Evolutionary conservation across 192 early-diverging fungal species (phyloP), one percentile per base, ranked within the genome.

Genomic region (Coemansia sp.): DNA sequence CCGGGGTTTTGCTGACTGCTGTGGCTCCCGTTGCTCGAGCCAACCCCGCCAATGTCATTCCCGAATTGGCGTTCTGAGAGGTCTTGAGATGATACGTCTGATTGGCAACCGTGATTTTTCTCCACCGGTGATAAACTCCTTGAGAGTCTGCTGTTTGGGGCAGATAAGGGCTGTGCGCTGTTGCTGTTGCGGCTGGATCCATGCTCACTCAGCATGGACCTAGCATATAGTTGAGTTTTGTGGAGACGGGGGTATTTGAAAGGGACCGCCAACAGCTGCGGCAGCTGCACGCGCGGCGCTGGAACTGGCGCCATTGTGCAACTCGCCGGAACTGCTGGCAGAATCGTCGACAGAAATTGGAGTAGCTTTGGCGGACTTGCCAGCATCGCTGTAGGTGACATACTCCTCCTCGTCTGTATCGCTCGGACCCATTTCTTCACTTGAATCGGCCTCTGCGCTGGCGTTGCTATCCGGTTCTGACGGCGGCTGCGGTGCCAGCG

Each of bases 201-300:
- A 46, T 27, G 60, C 8, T 62, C 53, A 46, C 19, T n/a, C 31
- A 27, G 42, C 21, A 42, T 25, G 14, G 61, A 20, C n/a, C 36
- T 73, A 61, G 64, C 63, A 58, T 23, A 60, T 9, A 59, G 54
- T 36, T 70, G 67, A 1, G 67, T 67, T 42, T 56, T 58, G 46
- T 50, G 42, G 71, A 79, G 76, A 79, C 76, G 76, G 76, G 76
- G 76, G 76, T 63, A 68, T 74, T 79, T 79, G 73, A 79, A 79
- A 79, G 76, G 76, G 76, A 79, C 59, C 67, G 71, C 76, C 76
- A 61, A 73, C 68, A 70, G 71, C 33, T 54, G 76, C 71, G 74
- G 71, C 76, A 32, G 71, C 21, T 61, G 57, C 57, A 65, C 66
- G 56, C 65, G 76, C 56, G 59, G 36, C 64, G 67, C 64, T 60